A percentile compares a stretch with the other conserved stretches of the same genome.
Evolutionary conservation across 345 rosid species (phyloP).

Genomic region (Pistacia atlantica): DNA sequence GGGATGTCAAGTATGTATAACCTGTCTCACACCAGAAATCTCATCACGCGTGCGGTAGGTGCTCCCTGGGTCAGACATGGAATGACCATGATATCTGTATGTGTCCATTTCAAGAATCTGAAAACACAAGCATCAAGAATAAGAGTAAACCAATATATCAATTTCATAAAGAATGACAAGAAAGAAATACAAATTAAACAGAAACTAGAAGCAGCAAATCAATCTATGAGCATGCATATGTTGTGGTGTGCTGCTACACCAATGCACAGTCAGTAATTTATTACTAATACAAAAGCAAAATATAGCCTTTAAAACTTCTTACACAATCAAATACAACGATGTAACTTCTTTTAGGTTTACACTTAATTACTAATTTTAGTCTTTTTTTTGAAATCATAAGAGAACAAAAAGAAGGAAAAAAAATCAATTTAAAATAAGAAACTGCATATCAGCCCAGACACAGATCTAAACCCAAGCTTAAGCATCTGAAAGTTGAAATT

Average conservation of each 20-base stretch:
- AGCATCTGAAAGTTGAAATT: background rate
- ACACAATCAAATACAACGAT: background rate
- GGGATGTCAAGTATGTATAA: slow-evolving; percentile 23
- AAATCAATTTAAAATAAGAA: background rate
- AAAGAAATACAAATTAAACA: background rate
- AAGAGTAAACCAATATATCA: background rate
- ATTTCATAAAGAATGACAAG: background rate
- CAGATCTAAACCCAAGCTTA: background rate
- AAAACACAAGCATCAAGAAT: slow-evolving; percentile 25
- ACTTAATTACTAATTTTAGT: background rate
- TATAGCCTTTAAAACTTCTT: background rate
- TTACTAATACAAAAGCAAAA: background rate
- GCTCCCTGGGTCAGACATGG: slow-evolving; percentile 99
- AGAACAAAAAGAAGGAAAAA: background rate
- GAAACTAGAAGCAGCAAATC: slow-evolving; percentile 1
- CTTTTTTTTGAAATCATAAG: background rate
- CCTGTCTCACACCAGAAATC: slow-evolving; percentile 94
- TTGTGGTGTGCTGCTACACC: background rate
- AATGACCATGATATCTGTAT: slow-evolving; percentile 97
- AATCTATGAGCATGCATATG: background rate
- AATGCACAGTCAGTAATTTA: background rate
- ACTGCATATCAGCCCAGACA: background rate
- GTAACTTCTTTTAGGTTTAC: background rate
- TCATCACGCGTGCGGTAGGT: slow-evolving; percentile 99
- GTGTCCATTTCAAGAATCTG: slow-evolving; percentile 99